Base-by-base conservation (phyloP, 2,329 filamentous ascomycete species). In the Colletotrichum sansevieriae region DNA sequence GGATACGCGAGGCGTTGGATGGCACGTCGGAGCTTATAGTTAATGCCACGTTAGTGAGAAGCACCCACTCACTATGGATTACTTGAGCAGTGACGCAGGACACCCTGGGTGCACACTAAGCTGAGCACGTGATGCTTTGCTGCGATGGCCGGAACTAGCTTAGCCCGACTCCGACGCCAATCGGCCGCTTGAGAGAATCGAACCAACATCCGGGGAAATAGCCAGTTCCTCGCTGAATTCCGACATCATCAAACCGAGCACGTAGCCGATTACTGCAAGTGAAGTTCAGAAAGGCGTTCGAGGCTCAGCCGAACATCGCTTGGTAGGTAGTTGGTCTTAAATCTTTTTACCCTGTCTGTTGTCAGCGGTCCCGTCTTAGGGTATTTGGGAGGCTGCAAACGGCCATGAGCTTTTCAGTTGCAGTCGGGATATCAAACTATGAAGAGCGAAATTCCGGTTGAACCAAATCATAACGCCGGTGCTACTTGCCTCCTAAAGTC, bases 401-500 rank as follows among this genome's bases (percentile, higher is more conserved):
- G 29, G 29, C 29, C 29, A 29, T 8, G 29, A 29, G 29, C 29
- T 29, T 9, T 29, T 9, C 8, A 8, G 29, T 29, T 29, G 29
- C 29, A 29, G 7, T 29, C 29, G 29, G 9, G 29, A 29, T 29
- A 29, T 35, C 25, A 13, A 46, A 18, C 11, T 33, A 13, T 13
- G 3, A 13, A 39, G 37, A 39, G 18, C 18, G 49, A 35, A 54
- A 46, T 59, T 71, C 13, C 41, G 52, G 15, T 49, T 71, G n/a
- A 72, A 75, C 6, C 65, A 76, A 29, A 70, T 82, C 54, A 68
- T 83, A 46, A 83, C 83, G 7, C 79, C 82, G 4, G 70, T 77
- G 2, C 73, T 86, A 12, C 75, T 86, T 10, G 74, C 77, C 5
- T 79, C 77, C 86, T 22, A 77, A 81, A 35, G 76, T 29, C 29